phyloP scores from a whole-genome alignment of 345 rosid genomes.

The Garcia nutans region DNA sequence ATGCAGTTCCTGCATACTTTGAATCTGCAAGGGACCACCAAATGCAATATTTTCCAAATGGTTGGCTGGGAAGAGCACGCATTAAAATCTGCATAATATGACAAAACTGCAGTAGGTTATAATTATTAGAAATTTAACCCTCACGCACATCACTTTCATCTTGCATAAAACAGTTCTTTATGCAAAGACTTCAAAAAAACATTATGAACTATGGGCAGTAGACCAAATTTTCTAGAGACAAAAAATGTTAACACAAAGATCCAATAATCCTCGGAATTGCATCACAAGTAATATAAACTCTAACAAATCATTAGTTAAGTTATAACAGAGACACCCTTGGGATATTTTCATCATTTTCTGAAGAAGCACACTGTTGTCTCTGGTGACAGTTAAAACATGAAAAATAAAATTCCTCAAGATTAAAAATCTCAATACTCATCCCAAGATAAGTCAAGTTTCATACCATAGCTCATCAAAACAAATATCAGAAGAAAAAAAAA shows the following conservation, averaged over 20 bases:
- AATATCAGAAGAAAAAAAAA: neutral
- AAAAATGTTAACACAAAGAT: neutral
- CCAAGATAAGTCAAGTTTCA: neutral
- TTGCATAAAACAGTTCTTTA: slow-evolving; percentile 8
- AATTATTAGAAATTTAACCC: neutral
- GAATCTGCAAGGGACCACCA: slow-evolving; percentile 99
- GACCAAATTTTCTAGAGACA: neutral
- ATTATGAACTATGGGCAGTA: neutral
- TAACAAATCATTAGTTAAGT: neutral
- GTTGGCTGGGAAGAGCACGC: slow-evolving; percentile 77
- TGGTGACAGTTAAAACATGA: neutral
- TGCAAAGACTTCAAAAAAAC: neutral
- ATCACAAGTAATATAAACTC: neutral
- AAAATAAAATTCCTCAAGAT: neutral
- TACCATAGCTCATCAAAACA: neutral
- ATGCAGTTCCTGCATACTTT: slow-evolving; percentile 96
- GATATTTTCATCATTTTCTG: neutral
- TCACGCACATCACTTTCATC: slow-evolving; percentile 1
- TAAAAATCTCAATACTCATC: neutral
- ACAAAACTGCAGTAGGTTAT: neutral
- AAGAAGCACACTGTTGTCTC: neutral
- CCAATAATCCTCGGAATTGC: neutral
- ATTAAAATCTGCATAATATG: slow-evolving; percentile 55
- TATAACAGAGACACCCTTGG: neutral
- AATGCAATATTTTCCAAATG: slow-evolving; percentile 64